A percentile compares a stretch with the other conserved stretches of the same genome.
Conservation (phyloP, 495 filamentous ascomycete species). For the Xylaria telfairii region DNA sequence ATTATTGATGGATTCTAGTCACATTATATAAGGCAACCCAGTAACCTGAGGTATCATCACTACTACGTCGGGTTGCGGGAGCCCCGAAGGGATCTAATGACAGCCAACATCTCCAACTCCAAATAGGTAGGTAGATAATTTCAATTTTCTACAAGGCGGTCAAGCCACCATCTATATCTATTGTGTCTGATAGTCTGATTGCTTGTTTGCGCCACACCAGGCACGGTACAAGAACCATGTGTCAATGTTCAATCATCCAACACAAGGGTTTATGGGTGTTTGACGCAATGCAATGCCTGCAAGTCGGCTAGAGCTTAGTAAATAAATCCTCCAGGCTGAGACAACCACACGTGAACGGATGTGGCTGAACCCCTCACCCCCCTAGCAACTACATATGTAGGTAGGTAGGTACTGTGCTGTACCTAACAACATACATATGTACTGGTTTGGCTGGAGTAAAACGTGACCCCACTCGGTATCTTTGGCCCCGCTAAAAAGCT, state of each 20-base stretch:
- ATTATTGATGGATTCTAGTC: too few relatives aligned
- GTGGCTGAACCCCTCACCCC: not conserved
- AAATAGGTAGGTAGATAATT: not conserved
- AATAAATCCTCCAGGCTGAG: not conserved
- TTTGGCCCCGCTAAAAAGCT: too few relatives aligned
- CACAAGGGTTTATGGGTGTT: too few relatives aligned
- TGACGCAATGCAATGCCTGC: too few relatives aligned
- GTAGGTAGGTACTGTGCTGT: too few relatives aligned
- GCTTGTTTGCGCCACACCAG: not conserved
- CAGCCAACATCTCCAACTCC: conserved; percentile 12
- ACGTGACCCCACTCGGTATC: too few relatives aligned
- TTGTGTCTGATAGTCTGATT: not conserved
- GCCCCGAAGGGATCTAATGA: not conserved
- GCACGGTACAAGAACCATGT: too few relatives aligned
- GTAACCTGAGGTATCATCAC: conserved; percentile 8
- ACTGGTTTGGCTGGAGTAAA: too few relatives aligned
- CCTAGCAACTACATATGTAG: not conserved
- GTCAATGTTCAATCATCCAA: too few relatives aligned
- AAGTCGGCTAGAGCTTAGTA: too few relatives aligned
- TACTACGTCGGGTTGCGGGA: conserved; percentile 6
- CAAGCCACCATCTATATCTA: not conserved
- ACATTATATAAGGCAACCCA: not conserved
- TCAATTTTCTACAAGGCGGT: not conserved
- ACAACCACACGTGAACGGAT: not conserved
- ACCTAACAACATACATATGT: too few relatives aligned